phyloP scores from a whole-genome alignment of 352 stramenopile genomes.

The Globisporangium spiculum region DNA sequence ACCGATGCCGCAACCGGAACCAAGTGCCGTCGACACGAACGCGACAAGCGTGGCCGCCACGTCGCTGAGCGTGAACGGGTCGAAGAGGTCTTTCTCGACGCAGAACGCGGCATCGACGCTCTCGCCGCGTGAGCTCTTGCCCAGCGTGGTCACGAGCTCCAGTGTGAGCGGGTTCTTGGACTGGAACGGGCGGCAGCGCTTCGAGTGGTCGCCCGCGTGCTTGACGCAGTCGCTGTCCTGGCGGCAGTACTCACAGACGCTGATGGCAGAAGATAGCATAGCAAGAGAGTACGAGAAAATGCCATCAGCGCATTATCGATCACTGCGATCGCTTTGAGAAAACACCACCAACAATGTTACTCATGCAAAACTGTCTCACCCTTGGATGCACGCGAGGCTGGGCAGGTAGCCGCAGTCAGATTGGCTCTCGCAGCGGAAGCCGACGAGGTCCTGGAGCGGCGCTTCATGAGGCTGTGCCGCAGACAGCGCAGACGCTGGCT shows the following conservation, averaged over 20 bases:
- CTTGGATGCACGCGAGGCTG: constrained; percentile 59
- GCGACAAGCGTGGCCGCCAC: constrained; percentile 63
- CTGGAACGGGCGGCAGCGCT: constrained; percentile 53
- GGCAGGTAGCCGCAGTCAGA: constrained; percentile 76
- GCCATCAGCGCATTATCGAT: not conserved
- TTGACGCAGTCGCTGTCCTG: constrained; percentile 57
- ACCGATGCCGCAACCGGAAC: constrained; percentile 90
- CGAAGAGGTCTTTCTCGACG: constrained; percentile 82
- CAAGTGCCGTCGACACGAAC: constrained; percentile 85
- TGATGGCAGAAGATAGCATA: constrained; percentile 15
- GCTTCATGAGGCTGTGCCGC: not conserved
- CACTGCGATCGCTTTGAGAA: not conserved
- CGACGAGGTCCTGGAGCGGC: constrained; percentile 36
- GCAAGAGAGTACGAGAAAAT: not conserved
- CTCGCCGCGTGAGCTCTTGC: constrained; percentile 29
- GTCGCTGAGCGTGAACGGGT: constrained; percentile 71
- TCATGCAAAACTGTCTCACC: constrained; percentile 26
- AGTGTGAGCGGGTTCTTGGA: constrained; percentile 31
- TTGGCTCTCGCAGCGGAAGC: constrained; percentile 40
- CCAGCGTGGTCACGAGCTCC: constrained; percentile 31
- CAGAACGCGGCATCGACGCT: constrained; percentile 51
- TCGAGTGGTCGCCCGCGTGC: constrained; percentile 40
- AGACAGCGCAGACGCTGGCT: not conserved
- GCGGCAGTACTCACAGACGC: constrained; percentile 68
- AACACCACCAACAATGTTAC: not conserved